These are phyloP conservation scores for Fraxinus velutina DNA, from an alignment of 305 asterid genomes.

Conservation along the genomic window DNA sequence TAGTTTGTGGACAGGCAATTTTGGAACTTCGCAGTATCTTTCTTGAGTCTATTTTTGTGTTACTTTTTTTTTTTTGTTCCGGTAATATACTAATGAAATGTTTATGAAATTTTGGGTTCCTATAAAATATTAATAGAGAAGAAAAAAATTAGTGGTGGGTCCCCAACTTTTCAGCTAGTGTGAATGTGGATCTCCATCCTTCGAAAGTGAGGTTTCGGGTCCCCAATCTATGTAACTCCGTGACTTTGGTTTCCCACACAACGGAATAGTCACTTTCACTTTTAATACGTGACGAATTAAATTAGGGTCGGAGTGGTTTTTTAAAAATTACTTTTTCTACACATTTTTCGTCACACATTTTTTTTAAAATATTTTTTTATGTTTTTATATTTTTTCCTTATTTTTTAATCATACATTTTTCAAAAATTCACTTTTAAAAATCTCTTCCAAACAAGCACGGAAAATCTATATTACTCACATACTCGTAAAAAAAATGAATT, in stretches of 20 bases:
- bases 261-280: not conserved
- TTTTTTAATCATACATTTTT: too few species aligned
- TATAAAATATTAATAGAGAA: not conserved
- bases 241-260: not conserved
- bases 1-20: slow-evolving; percentile 31
- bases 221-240: not conserved
- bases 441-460: not conserved
- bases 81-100: not conserved
- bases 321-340: not conserved
- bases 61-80: not conserved
- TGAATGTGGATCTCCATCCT: not conserved
- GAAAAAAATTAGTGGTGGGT: not conserved
- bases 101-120: not conserved
- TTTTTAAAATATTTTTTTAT: too few species aligned
- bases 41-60: not conserved
- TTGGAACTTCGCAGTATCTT: slow-evolving; percentile 25
- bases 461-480: not conserved
- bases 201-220: not conserved
- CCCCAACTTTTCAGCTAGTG: not conserved
- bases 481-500: not conserved
- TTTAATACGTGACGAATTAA: not conserved
- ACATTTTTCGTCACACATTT: not conserved
- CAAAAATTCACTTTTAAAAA: not conserved
- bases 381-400: too few species aligned
- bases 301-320: not conserved